Conservation (phyloP, 352 stramenopile species). For the Phytopythium montanum region DNA sequence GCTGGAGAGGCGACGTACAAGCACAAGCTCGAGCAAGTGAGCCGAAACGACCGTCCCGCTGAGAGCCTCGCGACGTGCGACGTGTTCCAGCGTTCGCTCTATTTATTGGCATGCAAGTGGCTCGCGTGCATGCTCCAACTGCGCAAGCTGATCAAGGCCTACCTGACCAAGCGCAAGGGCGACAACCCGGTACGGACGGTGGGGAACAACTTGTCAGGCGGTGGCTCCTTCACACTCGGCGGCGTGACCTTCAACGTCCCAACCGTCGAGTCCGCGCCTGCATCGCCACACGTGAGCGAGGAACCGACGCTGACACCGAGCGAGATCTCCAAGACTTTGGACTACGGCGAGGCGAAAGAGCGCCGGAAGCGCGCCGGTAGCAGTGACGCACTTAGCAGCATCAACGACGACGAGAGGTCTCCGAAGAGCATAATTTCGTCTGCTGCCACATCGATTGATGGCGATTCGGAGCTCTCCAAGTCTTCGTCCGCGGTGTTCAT, state of each 20-base stretch:
- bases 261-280: slow-evolving; percentile 36
- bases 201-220: slow-evolving; percentile 10
- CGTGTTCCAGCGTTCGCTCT: slow-evolving; percentile 47
- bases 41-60: slow-evolving; percentile 13
- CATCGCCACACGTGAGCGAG: slow-evolving; percentile 32
- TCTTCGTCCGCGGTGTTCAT: neutral
- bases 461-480: neutral
- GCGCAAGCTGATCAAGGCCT: slow-evolving; percentile 61
- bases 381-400: slow-evolving; percentile 30
- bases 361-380: slow-evolving; percentile 27
- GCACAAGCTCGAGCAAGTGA: slow-evolving; percentile 37
- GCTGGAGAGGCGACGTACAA: slow-evolving; percentile 29
- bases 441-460: neutral
- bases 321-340: slow-evolving; percentile 30
- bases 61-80: slow-evolving; percentile 45
- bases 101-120: slow-evolving; percentile 69
- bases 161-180: slow-evolving; percentile 29
- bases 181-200: slow-evolving; percentile 17
- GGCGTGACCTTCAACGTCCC: slow-evolving; percentile 56
- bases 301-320: slow-evolving; percentile 34
- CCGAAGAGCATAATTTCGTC: slow-evolving; percentile 8
- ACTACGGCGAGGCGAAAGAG: slow-evolving; percentile 30
- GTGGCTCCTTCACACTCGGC: slow-evolving; percentile 39
- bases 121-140: slow-evolving; percentile 73
- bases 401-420: slow-evolving; percentile 25